A percentile compares a stretch with the other conserved stretches of the same genome.
These are phyloP conservation scores for Linnemannia schmuckeri DNA, from an alignment of 192 early-diverging fungal genomes.

Conservation along the genomic window DNA sequence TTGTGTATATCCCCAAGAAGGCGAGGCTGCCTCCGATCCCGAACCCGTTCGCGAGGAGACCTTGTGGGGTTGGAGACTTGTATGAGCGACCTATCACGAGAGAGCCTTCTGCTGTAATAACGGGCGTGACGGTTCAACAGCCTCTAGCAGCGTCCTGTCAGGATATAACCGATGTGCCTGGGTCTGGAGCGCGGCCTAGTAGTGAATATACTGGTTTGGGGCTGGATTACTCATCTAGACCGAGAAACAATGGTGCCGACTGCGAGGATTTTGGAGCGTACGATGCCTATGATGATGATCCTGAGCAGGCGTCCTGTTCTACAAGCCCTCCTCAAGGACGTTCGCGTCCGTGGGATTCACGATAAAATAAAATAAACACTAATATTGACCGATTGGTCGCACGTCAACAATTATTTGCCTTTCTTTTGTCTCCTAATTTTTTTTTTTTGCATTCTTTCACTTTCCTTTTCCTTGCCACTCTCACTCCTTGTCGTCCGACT, in stretches of 20 bases:
- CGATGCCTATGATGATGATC: background rate
- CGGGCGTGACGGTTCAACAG: background rate
- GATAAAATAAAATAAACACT: background rate
- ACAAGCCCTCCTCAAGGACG: background rate
- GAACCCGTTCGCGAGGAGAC: slow-evolving; percentile 10
- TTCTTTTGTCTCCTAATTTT: background rate
- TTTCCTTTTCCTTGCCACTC: background rate
- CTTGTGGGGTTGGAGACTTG: background rate
- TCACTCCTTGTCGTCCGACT: background rate
- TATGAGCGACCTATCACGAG: slow-evolving; percentile 7
- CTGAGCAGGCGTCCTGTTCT: background rate
- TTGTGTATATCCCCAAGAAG: slow-evolving; percentile 17
- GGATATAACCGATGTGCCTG: background rate
- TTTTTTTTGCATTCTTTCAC: background rate
- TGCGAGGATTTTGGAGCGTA: background rate
- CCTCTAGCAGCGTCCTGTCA: background rate
- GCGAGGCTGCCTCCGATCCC: slow-evolving; percentile 31
- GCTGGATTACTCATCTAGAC: background rate
- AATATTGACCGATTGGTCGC: background rate
- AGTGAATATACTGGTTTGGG: background rate
- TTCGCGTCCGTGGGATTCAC: background rate
- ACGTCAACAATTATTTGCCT: background rate
- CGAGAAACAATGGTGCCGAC: background rate
- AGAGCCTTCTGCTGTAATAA: background rate
- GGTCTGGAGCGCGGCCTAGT: background rate